Evolutionary conservation across 768 basidiomycete species (phyloP).

Genomic region (Agaricus blazei): DNA sequence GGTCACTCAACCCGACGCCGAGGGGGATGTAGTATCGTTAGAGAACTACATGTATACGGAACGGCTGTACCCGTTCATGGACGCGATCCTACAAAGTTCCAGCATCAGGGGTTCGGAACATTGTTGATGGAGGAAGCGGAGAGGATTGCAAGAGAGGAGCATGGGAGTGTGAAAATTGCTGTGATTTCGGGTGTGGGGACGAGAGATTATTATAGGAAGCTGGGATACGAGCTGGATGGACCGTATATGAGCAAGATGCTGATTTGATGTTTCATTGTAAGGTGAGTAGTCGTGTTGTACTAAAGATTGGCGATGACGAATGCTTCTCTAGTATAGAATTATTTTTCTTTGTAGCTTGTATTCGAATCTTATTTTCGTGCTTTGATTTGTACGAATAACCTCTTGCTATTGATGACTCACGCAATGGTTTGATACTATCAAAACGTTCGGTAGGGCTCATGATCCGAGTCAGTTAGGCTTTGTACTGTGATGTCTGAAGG

Average conservation of each 20-base stretch:
- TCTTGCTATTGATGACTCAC: no score
- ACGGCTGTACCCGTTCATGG: conserved; percentile 97
- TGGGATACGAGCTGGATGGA: conserved; percentile 93
- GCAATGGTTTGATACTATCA: no score
- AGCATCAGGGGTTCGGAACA: conserved; percentile 97
- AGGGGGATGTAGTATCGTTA: conserved; percentile 85
- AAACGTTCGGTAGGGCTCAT: no score
- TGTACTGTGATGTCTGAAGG: no score
- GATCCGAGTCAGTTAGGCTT: no score
- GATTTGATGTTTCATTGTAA: conserved; percentile 23
- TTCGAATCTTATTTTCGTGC: no score
- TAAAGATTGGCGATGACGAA: no score
- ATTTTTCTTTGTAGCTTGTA: no score
- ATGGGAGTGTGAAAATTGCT: conserved; percentile 92
- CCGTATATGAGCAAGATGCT: conserved; percentile 96
- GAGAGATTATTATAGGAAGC: conserved; percentile 90
- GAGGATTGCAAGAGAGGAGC: conserved; percentile 94
- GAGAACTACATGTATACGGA: conserved; percentile 96
- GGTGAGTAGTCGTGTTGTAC: no score
- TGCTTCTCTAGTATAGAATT: no score
- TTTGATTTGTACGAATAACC: no score
- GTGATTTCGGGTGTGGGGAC: conserved; percentile 98
- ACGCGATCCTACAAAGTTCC: conserved; percentile 96
- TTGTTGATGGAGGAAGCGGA: conserved; percentile 99
- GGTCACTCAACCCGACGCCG: conserved; percentile 57